These are phyloP conservation scores for Parietichytrium sp. DNA, from an alignment of 108 stramenopile genomes.

Conservation along the genomic window DNA sequence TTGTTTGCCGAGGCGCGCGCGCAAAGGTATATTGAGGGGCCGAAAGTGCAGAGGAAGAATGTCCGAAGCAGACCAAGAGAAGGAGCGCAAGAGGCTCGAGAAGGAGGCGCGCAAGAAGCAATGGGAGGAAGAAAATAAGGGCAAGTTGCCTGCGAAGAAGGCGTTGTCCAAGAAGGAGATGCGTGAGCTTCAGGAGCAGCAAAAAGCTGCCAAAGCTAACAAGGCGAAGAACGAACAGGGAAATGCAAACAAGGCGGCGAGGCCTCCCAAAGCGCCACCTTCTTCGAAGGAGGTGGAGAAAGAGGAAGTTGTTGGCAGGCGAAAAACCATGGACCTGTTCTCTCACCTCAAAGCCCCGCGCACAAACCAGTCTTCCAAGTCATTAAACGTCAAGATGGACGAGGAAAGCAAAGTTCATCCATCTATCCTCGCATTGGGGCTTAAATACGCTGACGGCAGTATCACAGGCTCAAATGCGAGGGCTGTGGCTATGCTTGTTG, in stretches of 20 bases:
- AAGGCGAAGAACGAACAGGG: background rate
- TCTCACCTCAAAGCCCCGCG: too few relatives aligned
- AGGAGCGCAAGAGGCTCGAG: conserved; percentile 20
- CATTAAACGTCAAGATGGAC: background rate
- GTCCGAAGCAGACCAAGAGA: background rate
- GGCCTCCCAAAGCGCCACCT: too few relatives aligned
- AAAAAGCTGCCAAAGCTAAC: conserved; percentile 83
- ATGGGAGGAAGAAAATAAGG: conserved; percentile 38
- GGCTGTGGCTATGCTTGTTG: conserved; percentile 82
- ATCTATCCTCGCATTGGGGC: conserved; percentile 75
- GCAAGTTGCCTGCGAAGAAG: conserved; percentile 51
- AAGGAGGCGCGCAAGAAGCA: conserved; percentile 3
- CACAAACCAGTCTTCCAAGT: conserved; percentile 20
- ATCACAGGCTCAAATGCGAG: conserved; percentile 83
- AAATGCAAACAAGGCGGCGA: conserved; percentile 21
- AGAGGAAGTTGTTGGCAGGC: too few relatives aligned
- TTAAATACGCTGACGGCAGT: conserved; percentile 72
- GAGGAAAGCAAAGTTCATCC: conserved; percentile 68
- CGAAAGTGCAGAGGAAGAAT: too few relatives aligned
- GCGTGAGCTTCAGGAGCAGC: conserved; percentile 82
- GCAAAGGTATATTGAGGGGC: too few relatives aligned
- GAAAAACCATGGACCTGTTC: too few relatives aligned
- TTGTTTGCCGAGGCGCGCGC: too few relatives aligned
- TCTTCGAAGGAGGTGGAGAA: too few relatives aligned
- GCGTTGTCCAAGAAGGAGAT: conserved; percentile 89